Evolutionary conservation across 139 green algal species (phyloP).

Genomic region (Auxenochlorella pyrenoidosa): DNA sequence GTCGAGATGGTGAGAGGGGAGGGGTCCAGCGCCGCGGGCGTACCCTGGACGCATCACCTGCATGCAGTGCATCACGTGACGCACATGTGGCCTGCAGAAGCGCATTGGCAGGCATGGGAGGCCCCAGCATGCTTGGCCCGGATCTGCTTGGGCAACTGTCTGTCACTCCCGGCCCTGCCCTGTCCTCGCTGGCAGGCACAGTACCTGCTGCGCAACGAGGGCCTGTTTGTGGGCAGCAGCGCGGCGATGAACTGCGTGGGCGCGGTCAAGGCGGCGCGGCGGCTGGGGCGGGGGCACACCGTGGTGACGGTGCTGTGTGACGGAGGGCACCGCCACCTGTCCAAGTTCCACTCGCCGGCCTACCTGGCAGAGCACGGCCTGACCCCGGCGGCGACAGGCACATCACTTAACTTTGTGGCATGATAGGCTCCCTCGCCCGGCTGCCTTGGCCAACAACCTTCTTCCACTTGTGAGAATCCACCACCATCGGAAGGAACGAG

Average conservation of each 20-base stretch:
- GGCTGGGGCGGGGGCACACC: conserved; percentile 83
- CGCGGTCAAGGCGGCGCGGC: conserved; percentile 86
- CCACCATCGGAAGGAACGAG: too few species aligned
- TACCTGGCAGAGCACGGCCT: conserved; percentile 75
- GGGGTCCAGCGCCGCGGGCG: not conserved
- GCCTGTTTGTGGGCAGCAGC: conserved; percentile 90
- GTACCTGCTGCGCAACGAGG: conserved; percentile 90
- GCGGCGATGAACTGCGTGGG: conserved; percentile 92
- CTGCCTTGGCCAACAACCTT: too few species aligned
- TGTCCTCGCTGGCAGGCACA: conserved; percentile 53
- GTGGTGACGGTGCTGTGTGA: conserved; percentile 96
- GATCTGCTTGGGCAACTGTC: too few species aligned
- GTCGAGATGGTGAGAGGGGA: conserved; percentile 74
- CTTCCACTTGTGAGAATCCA: too few species aligned
- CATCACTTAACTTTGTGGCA: conserved; percentile 53
- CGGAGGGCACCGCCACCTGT: conserved; percentile 86
- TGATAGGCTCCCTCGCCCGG: not conserved
- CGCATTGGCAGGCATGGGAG: too few species aligned
- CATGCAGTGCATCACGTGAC: too few species aligned
- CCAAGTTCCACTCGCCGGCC: conserved; percentile 86
- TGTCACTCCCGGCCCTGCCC: not conserved
- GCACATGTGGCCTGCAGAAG: too few species aligned
- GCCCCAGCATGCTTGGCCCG: too few species aligned
- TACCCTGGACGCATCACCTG: too few species aligned
- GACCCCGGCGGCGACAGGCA: conserved; percentile 32